Evolutionary conservation across 345 rosid species (phyloP).

Genomic region (Noccaea bulbosa): DNA sequence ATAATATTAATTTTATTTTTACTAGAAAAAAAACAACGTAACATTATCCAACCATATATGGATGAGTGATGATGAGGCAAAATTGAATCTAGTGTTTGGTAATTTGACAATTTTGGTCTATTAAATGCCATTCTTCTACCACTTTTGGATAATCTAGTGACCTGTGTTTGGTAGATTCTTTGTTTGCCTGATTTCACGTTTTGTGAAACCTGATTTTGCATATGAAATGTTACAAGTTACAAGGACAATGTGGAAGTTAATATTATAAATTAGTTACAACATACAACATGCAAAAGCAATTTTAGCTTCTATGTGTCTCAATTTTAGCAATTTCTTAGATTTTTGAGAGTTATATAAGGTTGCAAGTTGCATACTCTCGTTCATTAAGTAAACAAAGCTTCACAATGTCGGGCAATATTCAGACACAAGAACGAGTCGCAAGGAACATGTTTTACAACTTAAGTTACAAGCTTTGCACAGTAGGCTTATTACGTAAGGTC

Average conservation of each 20-base stretch:
- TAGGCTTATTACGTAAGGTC: conserved; percentile 18
- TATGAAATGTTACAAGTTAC: no score
- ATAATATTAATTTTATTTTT: not conserved
- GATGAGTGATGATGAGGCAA: not conserved
- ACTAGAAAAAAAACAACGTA: not conserved
- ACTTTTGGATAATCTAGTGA: no score
- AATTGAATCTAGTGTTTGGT: no score
- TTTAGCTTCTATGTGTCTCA: no score
- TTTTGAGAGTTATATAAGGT: conserved; percentile 4
- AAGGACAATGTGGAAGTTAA: no score
- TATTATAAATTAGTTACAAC: no score
- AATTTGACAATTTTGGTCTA: no score
- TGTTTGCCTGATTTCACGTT: no score
- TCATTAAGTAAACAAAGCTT: not conserved
- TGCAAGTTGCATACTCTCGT: conserved; percentile 3
- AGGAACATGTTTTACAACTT: conserved; percentile 6
- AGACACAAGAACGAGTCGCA: conserved; percentile 7
- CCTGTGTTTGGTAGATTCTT: no score
- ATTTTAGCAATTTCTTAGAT: not conserved
- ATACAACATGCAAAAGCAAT: no score
- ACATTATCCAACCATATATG: not conserved
- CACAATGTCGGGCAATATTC: not conserved
- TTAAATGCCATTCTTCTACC: no score
- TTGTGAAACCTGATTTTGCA: no score
- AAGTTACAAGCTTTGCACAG: conserved; percentile 29